These are phyloP conservation scores for Apophysomyces trapeziformis DNA, from an alignment of 371 early-diverging fungal species.

Conservation along the genomic window DNA sequence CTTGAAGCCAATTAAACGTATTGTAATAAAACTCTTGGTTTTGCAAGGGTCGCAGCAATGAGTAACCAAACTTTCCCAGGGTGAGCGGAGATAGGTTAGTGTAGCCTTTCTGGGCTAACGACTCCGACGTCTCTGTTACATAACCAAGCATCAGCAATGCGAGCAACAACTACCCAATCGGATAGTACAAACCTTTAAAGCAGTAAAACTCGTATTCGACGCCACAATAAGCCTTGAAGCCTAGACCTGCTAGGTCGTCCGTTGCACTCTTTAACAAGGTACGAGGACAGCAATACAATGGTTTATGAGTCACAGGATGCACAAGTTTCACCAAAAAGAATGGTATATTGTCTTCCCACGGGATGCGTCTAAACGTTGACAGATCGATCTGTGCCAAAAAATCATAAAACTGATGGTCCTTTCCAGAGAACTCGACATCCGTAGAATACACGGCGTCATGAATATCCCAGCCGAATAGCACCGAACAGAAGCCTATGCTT, in stretches of 20 bases:
- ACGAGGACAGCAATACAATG: conserved; percentile 73
- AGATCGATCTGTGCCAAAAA: conserved; percentile 74
- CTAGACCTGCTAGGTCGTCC: conserved; percentile 43
- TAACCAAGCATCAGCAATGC: not conserved
- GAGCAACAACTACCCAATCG: not conserved
- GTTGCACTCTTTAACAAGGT: conserved; percentile 61
- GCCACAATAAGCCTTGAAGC: conserved; percentile 69
- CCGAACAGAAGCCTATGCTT: conserved; percentile 74
- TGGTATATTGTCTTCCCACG: conserved; percentile 80
- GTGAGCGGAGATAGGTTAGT: conserved; percentile 62
- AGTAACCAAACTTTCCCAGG: conserved; percentile 86
- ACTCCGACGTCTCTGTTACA: conserved; percentile 67
- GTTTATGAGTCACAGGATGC: conserved; percentile 57
- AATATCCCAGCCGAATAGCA: conserved; percentile 89
- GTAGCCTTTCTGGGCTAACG: conserved; percentile 63
- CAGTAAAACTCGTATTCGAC: conserved; percentile 87
- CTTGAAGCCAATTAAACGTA: conserved; percentile 68
- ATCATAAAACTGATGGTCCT: conserved; percentile 62
- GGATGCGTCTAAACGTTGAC: conserved; percentile 68
- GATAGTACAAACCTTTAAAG: conserved; percentile 66
- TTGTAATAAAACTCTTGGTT: conserved; percentile 76
- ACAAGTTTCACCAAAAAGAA: conserved; percentile 75
- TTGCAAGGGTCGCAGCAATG: conserved; percentile 71
- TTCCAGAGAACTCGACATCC: conserved; percentile 27
- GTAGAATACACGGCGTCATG: conserved; percentile 59